Percentiles rank a stretch among this genome's conserved stretches.
phyloP scores from a whole-genome alignment of 352 stramenopile species.

The Phytophthora nicotianae region DNA sequence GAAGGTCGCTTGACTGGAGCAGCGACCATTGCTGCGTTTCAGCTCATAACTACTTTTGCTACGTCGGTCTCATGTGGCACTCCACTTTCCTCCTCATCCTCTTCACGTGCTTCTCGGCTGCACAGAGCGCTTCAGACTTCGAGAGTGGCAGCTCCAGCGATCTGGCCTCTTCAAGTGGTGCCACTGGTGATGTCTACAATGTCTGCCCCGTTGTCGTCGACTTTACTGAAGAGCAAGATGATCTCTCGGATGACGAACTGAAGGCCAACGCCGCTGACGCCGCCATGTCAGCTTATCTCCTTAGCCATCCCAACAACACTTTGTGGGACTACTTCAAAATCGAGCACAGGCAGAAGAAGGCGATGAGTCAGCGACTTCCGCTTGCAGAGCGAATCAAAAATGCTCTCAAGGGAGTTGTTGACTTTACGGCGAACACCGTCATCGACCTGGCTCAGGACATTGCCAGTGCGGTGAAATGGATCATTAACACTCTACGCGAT shows the following conservation, averaged over 20 bases:
- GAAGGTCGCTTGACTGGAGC: conserved; percentile 1
- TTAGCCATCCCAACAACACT: conserved; percentile 31
- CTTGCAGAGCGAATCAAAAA: conserved; percentile 20
- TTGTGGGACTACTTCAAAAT: conserved; percentile 37
- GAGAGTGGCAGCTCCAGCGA: not conserved
- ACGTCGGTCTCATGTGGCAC: conserved; percentile 26
- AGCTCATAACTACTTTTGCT: conserved; percentile 16
- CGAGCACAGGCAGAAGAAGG: conserved; percentile 23
- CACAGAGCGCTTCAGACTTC: conserved; percentile 6
- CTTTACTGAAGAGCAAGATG: conserved; percentile 22
- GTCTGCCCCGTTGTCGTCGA: conserved; percentile 29
- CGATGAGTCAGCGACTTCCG: conserved; percentile 14
- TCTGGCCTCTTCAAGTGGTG: conserved; percentile 5
- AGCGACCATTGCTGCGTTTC: not conserved
- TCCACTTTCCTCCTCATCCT: conserved; percentile 23
- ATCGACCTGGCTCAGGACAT: conserved; percentile 15
- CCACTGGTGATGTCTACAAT: conserved; percentile 24
- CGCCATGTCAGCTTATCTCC: conserved; percentile 27
- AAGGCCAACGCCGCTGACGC: conserved; percentile 25
- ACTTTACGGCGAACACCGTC: conserved; percentile 21
- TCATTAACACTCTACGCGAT: conserved; percentile 23
- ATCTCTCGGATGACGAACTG: conserved; percentile 20
- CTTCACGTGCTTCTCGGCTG: conserved; percentile 16
- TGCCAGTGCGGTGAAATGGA: conserved; percentile 18
- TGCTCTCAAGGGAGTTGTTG: conserved; percentile 11